phyloP scores from a whole-genome alignment of 495 filamentous ascomycete genomes.

The Penicillium argentinense region DNA sequence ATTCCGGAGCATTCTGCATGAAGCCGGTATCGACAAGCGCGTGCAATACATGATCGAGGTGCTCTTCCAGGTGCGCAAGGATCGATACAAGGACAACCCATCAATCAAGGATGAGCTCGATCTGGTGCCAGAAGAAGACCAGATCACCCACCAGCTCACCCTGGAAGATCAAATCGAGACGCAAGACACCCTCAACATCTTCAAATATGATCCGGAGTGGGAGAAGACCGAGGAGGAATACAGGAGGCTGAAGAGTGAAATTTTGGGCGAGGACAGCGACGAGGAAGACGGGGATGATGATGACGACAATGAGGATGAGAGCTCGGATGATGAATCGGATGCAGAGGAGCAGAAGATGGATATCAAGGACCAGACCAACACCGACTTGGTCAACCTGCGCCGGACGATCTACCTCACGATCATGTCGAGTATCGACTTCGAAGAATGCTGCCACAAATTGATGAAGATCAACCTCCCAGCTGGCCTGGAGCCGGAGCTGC shows the following conservation, averaged over 20 bases:
- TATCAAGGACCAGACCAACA: slow-evolving; percentile 97
- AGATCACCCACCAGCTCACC: slow-evolving; percentile 82
- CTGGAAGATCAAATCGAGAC: slow-evolving; percentile 81
- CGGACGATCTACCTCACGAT: slow-evolving; percentile 96
- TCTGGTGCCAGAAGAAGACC: slow-evolving; percentile 94
- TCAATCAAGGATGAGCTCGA: slow-evolving; percentile 91
- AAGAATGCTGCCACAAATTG: slow-evolving; percentile 93
- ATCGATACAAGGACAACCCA: slow-evolving; percentile 92
- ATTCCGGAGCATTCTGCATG: slow-evolving; percentile 90
- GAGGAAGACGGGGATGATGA: slow-evolving; percentile 74
- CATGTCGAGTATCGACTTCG: slow-evolving; percentile 90
- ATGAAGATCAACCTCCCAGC: slow-evolving; percentile 86
- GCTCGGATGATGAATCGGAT: slow-evolving; percentile 78
- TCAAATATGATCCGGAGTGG: slow-evolving; percentile 89
- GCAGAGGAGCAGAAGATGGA: slow-evolving; percentile 74
- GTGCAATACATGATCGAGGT: slow-evolving; percentile 99
- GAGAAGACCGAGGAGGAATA: slow-evolving; percentile 91
- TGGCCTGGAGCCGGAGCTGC: slow-evolving; percentile 87
- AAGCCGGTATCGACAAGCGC: slow-evolving; percentile 92
- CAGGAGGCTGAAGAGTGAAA: slow-evolving; percentile 84
- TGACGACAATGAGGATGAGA: slow-evolving; percentile 68
- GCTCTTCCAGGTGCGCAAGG: slow-evolving; percentile 93
- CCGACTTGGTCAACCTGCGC: slow-evolving; percentile 88
- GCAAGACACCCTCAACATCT: slow-evolving; percentile 86
- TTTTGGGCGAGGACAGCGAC: slow-evolving; percentile 86